Conservation (phyloP, 768 basidiomycete genomes). For the Leccinum uliginosum region DNA sequence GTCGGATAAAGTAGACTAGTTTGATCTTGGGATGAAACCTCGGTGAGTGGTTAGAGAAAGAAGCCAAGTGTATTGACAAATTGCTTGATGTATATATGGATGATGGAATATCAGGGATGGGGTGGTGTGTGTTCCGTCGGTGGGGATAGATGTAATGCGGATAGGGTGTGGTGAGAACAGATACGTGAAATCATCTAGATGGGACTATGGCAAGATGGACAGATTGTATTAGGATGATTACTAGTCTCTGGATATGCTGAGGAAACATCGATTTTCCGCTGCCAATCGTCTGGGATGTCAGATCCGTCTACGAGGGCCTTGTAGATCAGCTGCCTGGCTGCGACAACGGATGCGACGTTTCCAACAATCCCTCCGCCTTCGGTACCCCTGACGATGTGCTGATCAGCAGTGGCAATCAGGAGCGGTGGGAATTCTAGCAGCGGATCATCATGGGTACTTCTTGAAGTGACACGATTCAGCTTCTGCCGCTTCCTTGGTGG, state of each 20-base stretch:
- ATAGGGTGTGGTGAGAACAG: not conserved
- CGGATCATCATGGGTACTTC: not conserved
- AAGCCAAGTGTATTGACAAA: not conserved
- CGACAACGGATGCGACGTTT: constrained; percentile 44
- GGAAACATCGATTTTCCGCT: constrained; percentile 24
- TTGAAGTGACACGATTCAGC: not conserved
- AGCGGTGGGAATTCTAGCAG: constrained; percentile 31
- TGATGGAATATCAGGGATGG: not conserved
- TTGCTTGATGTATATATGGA: not conserved
- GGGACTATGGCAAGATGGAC: constrained; percentile 41
- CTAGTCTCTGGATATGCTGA: constrained; percentile 20
- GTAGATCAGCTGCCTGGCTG: constrained; percentile 47
- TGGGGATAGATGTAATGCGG: not conserved
- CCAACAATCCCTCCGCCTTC: constrained; percentile 44
- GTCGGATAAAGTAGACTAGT: not conserved
- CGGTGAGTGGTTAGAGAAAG: too few relatives aligned
- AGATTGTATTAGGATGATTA: constrained; percentile 30
- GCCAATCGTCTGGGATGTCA: constrained; percentile 40
- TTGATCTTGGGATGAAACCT: not conserved
- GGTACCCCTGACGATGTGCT: constrained; percentile 50
- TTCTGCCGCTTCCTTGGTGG: constrained; percentile 17
- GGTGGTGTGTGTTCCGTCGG: not conserved
- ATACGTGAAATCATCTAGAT: constrained; percentile 30
- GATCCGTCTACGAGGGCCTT: constrained; percentile 25
- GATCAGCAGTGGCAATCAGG: constrained; percentile 43